phyloP scores from a whole-genome alignment of 192 early-diverging fungal species.

The Coemansia nantahalensis region DNA sequence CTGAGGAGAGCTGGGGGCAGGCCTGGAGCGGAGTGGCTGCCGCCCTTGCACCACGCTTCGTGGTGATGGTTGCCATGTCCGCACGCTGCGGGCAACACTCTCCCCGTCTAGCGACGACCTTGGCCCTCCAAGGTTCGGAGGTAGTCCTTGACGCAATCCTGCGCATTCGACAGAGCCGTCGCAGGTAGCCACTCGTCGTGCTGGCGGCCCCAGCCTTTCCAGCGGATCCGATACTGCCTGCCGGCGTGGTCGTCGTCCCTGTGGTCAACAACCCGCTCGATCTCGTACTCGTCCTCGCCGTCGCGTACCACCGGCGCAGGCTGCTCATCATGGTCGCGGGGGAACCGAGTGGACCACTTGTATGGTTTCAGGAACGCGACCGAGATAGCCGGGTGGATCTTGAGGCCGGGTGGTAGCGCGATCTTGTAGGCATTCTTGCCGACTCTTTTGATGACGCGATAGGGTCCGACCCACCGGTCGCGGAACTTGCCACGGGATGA shows the following conservation, averaged over 20 bases:
- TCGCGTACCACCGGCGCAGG: background rate
- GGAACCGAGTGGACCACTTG: background rate
- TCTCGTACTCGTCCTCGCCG: slow-evolving; percentile 1
- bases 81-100: slow-evolving; percentile 3
- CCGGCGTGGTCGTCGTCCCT: background rate
- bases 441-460: background rate
- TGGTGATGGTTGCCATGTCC: too few relatives aligned
- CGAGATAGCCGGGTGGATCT: slow-evolving; percentile 1
- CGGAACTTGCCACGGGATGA: background rate
- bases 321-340: background rate
- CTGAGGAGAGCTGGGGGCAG: too few relatives aligned
- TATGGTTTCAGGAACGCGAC: background rate
- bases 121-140: background rate
- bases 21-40: too few relatives aligned
- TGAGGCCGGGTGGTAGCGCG: background rate
- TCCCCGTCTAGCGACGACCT: slow-evolving; percentile 2
- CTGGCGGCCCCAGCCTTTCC: background rate
- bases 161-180: background rate
- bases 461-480: slow-evolving; percentile 8
- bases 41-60: too few relatives aligned
- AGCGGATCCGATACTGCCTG: background rate
- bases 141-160: background rate
- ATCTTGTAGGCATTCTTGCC: slow-evolving; percentile 3
- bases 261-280: background rate
- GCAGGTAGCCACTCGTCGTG: background rate